Evolutionary conservation across 495 filamentous ascomycete species (phyloP).

Genomic region (Apiosordaria backusii): DNA sequence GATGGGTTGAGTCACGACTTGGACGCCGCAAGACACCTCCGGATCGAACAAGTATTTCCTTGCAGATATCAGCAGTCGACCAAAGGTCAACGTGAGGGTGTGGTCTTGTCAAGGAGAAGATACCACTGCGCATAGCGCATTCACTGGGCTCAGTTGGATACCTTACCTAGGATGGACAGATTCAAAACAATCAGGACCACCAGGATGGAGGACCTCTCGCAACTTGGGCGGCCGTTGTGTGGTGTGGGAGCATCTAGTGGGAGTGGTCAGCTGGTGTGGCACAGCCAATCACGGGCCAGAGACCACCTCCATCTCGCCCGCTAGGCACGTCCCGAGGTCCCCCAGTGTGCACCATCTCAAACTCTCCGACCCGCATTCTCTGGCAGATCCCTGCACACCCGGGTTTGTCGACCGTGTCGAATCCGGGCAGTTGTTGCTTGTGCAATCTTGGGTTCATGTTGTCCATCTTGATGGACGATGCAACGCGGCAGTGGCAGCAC

Average conservation of each 20-base stretch:
- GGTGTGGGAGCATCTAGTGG: constrained; percentile 15
- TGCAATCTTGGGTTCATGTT: background rate
- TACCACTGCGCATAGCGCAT: too few species aligned
- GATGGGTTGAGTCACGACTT: too few species aligned
- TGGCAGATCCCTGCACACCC: constrained; percentile 12
- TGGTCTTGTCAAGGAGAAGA: too few species aligned
- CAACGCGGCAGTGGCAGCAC: too few species aligned
- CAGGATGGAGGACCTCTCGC: background rate
- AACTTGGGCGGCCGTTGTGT: constrained; percentile 1
- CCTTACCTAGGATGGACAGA: too few species aligned
- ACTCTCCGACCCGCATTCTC: constrained; percentile 27
- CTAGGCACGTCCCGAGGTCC: constrained; percentile 33
- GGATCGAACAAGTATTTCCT: too few species aligned
- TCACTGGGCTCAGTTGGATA: too few species aligned
- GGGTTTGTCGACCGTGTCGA: background rate
- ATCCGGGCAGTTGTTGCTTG: background rate
- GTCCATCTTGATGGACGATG: background rate
- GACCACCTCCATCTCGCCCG: constrained; percentile 21
- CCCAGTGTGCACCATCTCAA: constrained; percentile 23
- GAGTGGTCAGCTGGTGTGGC: constrained; percentile 29
- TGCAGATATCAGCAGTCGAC: too few species aligned
- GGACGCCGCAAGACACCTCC: too few species aligned
- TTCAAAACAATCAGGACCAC: too few species aligned
- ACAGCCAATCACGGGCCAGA: constrained; percentile 28
- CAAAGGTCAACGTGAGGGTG: too few species aligned